Evolutionary conservation across 805 yeast genomes (phyloP).

Genomic region (Saturnispora galanensis): DNA sequence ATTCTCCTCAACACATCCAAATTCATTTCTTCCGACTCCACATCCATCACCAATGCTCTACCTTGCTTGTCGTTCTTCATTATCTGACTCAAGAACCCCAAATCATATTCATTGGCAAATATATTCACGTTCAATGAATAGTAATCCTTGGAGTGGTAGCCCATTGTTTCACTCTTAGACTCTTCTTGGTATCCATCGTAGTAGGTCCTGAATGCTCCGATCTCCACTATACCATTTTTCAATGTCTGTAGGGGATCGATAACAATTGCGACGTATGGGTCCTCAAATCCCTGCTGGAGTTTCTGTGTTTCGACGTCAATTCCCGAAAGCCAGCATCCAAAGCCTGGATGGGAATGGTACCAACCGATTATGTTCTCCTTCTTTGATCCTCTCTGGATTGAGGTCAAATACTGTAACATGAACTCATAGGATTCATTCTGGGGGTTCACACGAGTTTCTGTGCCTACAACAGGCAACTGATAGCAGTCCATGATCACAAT

Average conservation of each 20-base stretch:
- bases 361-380: constrained; percentile 83
- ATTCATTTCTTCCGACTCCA: neutral
- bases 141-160: constrained; percentile 60
- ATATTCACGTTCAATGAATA: constrained; percentile 56
- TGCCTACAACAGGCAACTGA: constrained; percentile 88
- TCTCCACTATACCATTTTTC: constrained; percentile 57
- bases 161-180: constrained; percentile 38
- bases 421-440: constrained; percentile 90
- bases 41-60: neutral
- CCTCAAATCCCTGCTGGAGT: constrained; percentile 80
- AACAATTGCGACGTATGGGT: constrained; percentile 83
- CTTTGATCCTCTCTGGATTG: constrained; percentile 35
- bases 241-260: constrained; percentile 71
- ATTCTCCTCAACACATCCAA: neutral
- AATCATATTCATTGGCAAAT: constrained; percentile 45
- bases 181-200: constrained; percentile 17
- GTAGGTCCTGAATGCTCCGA: constrained; percentile 82
- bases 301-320: constrained; percentile 87
- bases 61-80: neutral
- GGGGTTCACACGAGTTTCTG: constrained; percentile 93
- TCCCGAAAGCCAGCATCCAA: constrained; percentile 92
- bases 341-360: constrained; percentile 97
- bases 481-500: constrained; percentile 74
- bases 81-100: constrained; percentile 29
- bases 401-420: constrained; percentile 75